phyloP scores from a whole-genome alignment of 345 rosid genomes.

The Excoecaria cochinchinensis region DNA sequence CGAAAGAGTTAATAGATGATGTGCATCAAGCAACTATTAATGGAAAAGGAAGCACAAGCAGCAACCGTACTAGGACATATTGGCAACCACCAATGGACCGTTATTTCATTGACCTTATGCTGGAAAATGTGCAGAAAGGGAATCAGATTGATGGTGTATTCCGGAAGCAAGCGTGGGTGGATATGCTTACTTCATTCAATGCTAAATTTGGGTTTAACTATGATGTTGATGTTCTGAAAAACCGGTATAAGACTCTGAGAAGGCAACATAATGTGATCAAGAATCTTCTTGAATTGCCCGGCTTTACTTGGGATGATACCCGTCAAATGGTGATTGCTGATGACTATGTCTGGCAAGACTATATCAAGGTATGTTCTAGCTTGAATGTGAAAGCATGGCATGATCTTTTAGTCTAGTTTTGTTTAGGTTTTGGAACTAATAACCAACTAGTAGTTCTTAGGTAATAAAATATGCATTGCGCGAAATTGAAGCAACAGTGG shows the following conservation, averaged over 20 bases:
- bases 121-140: slow-evolving; percentile 69
- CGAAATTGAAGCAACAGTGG: not conserved
- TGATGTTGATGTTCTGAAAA: slow-evolving; percentile 68
- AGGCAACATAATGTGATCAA: slow-evolving; percentile 69
- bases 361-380: slow-evolving; percentile 55
- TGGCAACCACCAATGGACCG: slow-evolving; percentile 95
- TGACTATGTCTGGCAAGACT: slow-evolving; percentile 82
- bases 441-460: not conserved
- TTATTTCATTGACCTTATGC: slow-evolving; percentile 71
- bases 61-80: slow-evolving; percentile 54
- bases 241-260: slow-evolving; percentile 74
- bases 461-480: not conserved
- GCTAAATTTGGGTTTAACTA: slow-evolving; percentile 60
- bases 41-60: slow-evolving; percentile 14
- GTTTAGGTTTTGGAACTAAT: not conserved
- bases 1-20: slow-evolving; percentile 33
- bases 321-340: slow-evolving; percentile 87
- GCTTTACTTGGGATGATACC: slow-evolving; percentile 78
- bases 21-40: slow-evolving; percentile 19
- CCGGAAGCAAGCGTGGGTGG: slow-evolving; percentile 75
- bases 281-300: slow-evolving; percentile 64
- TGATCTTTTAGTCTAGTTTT: not conserved
- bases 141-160: slow-evolving; percentile 77
- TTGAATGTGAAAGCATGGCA: not conserved
- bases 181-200: slow-evolving; percentile 71